Percentiles rank a stretch among this genome's conserved stretches.
Conservation (phyloP, 2,329 filamentous ascomycete species). For the Mollisia scopiformis region DNA sequence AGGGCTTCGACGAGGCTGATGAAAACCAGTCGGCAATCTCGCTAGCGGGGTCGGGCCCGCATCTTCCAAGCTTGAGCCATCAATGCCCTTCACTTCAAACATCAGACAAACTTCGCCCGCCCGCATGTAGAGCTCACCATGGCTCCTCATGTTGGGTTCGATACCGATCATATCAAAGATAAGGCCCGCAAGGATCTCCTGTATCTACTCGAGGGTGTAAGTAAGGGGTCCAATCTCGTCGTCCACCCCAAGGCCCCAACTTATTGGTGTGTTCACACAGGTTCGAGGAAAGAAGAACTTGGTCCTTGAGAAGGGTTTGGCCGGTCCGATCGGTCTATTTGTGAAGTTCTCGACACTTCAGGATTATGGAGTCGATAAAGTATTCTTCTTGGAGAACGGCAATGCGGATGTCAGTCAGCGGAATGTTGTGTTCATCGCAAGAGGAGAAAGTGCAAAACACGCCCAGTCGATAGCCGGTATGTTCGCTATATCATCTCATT, state of each 20-base stretch:
- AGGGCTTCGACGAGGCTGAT: slow-evolving; percentile 27
- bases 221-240: slow-evolving; percentile 47
- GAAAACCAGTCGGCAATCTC: slow-evolving; percentile 15
- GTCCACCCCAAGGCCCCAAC: slow-evolving; percentile 28
- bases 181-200: slow-evolving; percentile 88
- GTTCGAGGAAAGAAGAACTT: slow-evolving; percentile 99
- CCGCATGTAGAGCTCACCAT: slow-evolving; percentile 60
- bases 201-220: slow-evolving; percentile 90
- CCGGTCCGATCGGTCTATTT: slow-evolving; percentile 86
- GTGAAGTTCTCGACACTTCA: slow-evolving; percentile 95
- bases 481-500: slow-evolving; percentile 17
- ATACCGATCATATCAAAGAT: slow-evolving; percentile 74
- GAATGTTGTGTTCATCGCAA: slow-evolving; percentile 91
- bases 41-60: slow-evolving; percentile 7
- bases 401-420: slow-evolving; percentile 94
- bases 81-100: slow-evolving; percentile 1
- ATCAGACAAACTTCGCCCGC: slow-evolving; percentile 20
- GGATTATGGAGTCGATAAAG: slow-evolving; percentile 97
- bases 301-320: slow-evolving; percentile 87
- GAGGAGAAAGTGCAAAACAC: slow-evolving; percentile 85
- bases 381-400: slow-evolving; percentile 94
- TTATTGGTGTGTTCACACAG: slow-evolving; percentile 51
- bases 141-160: slow-evolving; percentile 73
- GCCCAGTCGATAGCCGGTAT: slow-evolving; percentile 87
- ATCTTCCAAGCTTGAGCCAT: slow-evolving; percentile 4